Percentiles rank a stretch among this genome's conserved stretches.
These are phyloP conservation scores for Schizothecium vesticola DNA, from an alignment of 495 filamentous ascomycete genomes.

Conservation along the genomic window DNA sequence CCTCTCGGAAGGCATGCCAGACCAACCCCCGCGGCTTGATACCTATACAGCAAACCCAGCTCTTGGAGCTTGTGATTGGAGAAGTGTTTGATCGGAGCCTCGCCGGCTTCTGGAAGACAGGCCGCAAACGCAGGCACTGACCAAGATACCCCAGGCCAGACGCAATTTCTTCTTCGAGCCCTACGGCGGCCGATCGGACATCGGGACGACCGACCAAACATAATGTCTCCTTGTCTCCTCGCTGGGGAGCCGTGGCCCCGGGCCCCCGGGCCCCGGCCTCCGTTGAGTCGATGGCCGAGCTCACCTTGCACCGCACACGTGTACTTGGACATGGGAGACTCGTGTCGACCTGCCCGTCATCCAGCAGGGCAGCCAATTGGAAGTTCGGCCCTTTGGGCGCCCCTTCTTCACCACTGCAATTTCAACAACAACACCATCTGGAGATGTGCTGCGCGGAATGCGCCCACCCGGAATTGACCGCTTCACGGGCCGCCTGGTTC, in stretches of 20 bases:
- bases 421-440: neutral
- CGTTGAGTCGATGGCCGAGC: neutral
- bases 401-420: neutral
- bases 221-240: neutral
- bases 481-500: neutral
- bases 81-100: slow-evolving; percentile 5
- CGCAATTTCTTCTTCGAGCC: neutral
- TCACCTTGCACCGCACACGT: neutral
- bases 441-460: slow-evolving; percentile 2
- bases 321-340: neutral
- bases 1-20: neutral
- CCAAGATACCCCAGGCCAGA: neutral
- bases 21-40: neutral
- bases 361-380: neutral
- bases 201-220: neutral
- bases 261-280: neutral
- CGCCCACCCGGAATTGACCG: slow-evolving; percentile 8
- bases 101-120: neutral
- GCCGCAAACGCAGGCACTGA: neutral
- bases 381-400: neutral
- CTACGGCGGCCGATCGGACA: neutral
- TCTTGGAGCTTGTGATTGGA: neutral
- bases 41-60: neutral
- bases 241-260: neutral
- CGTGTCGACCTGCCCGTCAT: neutral